A percentile compares a stretch with the other conserved stretches of the same genome.
Evolutionary conservation across 1,284 basidiomycete genomes (phyloP).

Genomic region (Melampsora larici-populina): DNA sequence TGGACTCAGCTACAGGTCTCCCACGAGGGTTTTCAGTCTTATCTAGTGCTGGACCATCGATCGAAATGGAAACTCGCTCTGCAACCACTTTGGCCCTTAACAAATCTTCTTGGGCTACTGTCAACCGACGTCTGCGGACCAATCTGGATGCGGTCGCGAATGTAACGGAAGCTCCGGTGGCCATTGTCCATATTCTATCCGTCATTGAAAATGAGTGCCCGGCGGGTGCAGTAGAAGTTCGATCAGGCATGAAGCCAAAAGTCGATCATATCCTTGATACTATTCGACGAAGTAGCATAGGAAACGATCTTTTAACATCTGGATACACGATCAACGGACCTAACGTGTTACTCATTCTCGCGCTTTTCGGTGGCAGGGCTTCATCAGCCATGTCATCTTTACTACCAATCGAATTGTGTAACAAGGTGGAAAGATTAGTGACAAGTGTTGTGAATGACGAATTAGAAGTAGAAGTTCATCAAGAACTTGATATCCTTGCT

Average conservation of each 20-base stretch:
- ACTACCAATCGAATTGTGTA: background rate
- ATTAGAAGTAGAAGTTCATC: background rate
- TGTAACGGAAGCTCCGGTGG: background rate
- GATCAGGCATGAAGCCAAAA: conserved; percentile 14
- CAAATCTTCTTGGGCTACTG: conserved; percentile 44
- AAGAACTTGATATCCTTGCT: conserved; percentile 11
- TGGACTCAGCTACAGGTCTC: conserved; percentile 48
- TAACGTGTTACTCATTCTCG: conserved; percentile 11
- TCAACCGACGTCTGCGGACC: background rate
- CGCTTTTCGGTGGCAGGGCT: background rate
- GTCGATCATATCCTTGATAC: conserved; percentile 9
- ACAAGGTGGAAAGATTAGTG: background rate
- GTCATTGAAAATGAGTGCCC: conserved; percentile 11
- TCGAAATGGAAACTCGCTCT: conserved; percentile 43
- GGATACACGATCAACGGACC: background rate
- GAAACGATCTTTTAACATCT: background rate
- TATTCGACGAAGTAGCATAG: background rate
- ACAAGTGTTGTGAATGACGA: background rate
- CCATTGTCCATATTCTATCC: background rate
- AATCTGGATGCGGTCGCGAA: background rate
- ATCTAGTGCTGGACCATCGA: conserved; percentile 21
- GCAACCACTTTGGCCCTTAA: conserved; percentile 47
- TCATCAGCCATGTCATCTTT: background rate
- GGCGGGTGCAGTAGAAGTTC: conserved; percentile 5
- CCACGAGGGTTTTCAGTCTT: conserved; percentile 49